Evolutionary conservation across 306 rosid genomes (phyloP).

Genomic region (Neltuma alba): DNA sequence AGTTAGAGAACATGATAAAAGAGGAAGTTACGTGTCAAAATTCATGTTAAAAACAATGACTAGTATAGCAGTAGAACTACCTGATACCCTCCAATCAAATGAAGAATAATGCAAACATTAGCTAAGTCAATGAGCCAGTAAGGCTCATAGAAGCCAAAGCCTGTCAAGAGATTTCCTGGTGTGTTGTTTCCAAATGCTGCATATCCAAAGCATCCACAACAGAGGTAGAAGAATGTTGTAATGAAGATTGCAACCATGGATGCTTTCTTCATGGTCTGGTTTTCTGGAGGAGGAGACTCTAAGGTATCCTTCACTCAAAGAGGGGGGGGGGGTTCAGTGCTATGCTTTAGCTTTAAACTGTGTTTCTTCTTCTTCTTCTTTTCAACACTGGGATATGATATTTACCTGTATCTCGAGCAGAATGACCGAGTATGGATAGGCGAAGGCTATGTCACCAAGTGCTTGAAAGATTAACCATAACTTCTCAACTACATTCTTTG

Average conservation of each 20-base stretch:
- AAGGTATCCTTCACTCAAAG: constrained; percentile 67
- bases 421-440: constrained; percentile 79
- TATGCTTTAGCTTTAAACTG: constrained; percentile 21
- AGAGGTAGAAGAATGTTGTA: constrained; percentile 88
- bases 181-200: constrained; percentile 83
- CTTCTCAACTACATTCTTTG: constrained; percentile 51
- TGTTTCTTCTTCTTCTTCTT: not conserved
- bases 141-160: constrained; percentile 81
- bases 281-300: constrained; percentile 83
- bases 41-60: not conserved
- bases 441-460: constrained; percentile 77
- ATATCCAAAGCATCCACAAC: constrained; percentile 91
- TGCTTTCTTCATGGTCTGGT: constrained; percentile 84
- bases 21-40: not conserved
- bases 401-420: constrained; percentile 82
- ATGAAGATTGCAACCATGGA: constrained; percentile 57
- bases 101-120: constrained; percentile 75
- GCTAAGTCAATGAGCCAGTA: constrained; percentile 84
- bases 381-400: constrained; percentile 14
- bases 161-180: constrained; percentile 89
- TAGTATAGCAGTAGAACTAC: constrained; percentile 38
- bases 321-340: not conserved
- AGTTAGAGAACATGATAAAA: not conserved
- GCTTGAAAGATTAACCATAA: constrained; percentile 74
- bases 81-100: constrained; percentile 93